Evolutionary conservation across 768 basidiomycete species (phyloP), one percentile per base, ranked within the genome.

Genomic region (Asterophora parasitica): DNA sequence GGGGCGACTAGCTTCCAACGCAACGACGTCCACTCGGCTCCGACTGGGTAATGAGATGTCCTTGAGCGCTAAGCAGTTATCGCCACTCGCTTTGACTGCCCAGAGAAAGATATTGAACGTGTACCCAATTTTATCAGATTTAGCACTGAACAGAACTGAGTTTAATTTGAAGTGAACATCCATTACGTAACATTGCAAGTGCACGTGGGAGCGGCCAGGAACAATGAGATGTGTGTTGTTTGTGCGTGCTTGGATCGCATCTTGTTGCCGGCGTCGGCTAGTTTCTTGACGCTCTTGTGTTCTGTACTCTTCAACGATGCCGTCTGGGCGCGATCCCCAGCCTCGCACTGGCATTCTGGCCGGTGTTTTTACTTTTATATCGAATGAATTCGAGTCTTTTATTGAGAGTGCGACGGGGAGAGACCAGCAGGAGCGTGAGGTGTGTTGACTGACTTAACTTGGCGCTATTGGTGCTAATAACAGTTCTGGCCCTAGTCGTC

Each of bases 341-440:
- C 52, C 40, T 43, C 50, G 58, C 27, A 51, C 65, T 38, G 78
- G 82, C 34, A 56, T 85, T 2, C 55, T 87, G 16, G 78, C 82
- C 0, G 80, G 79, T 52, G 82, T 89, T 4, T 72, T 88, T 53
- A 75, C 67, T 61, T 87, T 82, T 60, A 77, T 91, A 4, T 79
- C 85, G 9, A 72, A 79, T 42, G 88, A 91, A 61, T 59, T 89
- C 31, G 80, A 80, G 38, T 80, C 81, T 9, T 90, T 91, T 61
- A 73, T 89, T 19, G 65, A 75, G 15, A 83, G 70, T 56, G 88
- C 88, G 40, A 79, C 82, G 7, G 82, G 81, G 4, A 65, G 66
- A 7, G 49, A 64, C 1, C 49, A 61, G 27, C 46, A 52, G 7
- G 52, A 48, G 23, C 35, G 31, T n/a, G 54, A 48, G 49, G 53